These are phyloP conservation scores for Stachybotrys elegans DNA, from an alignment of 2,329 filamentous ascomycete genomes.

Conservation along the genomic window DNA sequence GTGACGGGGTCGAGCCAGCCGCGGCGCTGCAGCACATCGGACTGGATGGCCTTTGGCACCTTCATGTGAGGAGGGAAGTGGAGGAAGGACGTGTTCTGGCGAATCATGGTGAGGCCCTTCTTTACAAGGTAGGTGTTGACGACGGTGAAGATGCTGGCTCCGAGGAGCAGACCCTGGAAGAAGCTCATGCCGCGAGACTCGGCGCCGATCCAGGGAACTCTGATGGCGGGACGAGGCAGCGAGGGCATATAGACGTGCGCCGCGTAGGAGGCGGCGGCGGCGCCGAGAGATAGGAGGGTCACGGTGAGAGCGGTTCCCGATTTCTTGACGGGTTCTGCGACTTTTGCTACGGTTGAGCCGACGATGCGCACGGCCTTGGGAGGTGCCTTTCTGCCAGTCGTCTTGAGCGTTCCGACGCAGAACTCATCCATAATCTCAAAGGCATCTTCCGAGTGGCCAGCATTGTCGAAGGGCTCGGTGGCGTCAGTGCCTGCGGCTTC, in stretches of 20 bases:
- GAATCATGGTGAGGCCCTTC: constrained; percentile 24
- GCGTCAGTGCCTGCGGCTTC: constrained; percentile 76
- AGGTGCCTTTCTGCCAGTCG: constrained; percentile 12
- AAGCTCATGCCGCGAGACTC: constrained; percentile 24
- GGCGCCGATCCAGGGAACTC: background rate
- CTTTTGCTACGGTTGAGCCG: background rate
- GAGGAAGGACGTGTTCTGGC: constrained; percentile 25
- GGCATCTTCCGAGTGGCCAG: constrained; percentile 69
- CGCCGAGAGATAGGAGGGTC: constrained; percentile 12
- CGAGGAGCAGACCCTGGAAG: constrained; percentile 30
- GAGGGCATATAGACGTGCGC: background rate
- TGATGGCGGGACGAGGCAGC: background rate
- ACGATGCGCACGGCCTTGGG: constrained; percentile 7
- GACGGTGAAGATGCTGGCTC: constrained; percentile 25
- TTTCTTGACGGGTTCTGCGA: constrained; percentile 5
- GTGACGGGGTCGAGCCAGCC: constrained; percentile 46
- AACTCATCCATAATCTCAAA: constrained; percentile 35
- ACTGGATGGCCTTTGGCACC: constrained; percentile 27
- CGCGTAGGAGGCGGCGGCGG: constrained; percentile 15
- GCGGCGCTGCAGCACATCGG: constrained; percentile 31
- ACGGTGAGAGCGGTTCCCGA: background rate
- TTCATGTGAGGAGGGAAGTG: constrained; percentile 34
- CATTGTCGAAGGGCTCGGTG: constrained; percentile 76
- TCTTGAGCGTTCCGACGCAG: constrained; percentile 31
- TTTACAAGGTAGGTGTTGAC: constrained; percentile 23